Base-by-base conservation (phyloP, 1,284 basidiomycete species). In the Cryptococcus deneoformans region DNA sequence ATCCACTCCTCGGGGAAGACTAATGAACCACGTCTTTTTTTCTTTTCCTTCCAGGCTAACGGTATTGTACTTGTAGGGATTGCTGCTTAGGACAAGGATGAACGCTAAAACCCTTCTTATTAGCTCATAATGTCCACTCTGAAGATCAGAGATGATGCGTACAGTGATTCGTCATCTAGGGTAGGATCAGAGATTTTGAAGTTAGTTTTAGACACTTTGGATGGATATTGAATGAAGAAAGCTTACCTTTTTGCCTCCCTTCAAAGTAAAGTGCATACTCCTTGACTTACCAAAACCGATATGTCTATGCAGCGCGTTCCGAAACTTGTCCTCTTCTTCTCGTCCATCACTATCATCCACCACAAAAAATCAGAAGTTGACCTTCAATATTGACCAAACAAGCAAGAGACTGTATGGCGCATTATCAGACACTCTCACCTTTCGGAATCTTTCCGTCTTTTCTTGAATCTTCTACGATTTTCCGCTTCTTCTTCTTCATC, bases 21-120 rank as follows among this genome's bases (percentile, higher is more conserved):
- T 40, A 37, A 75, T 55, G 40, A 75, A 66, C 71, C 72, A 75
- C 9, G 62, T 64, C 46, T 68, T 65, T 56, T 69, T 71, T 6
- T 56, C 48, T 8, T 49, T 45, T 2, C 72, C 72, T 29, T 34
- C 14, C 9, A 43, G 49, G 2, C 58, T 44, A 5, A 46, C 46
- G 50, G 60, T 65, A 6, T 52, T 57, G 11, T 59, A 54, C 14
- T 49, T 44, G 7, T 57, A 35, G 5, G 60, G 51, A 3, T 44
- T 44, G 7, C 61, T 42, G 2, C 58, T 56, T 10, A 68, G 60
- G 4, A 69, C 54, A 10, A 70, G 59, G 46, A 72, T 69, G 52
- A 63, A 70, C 11, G 62, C 69, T 72, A 38, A 29, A 29, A 29
- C 7, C 24, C 9, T 51, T 10, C 11, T 20, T 24, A 20, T 43